A percentile compares a stretch with the other conserved stretches of the same genome.
Conservation (phyloP, 768 basidiomycete species). For the Lactarius indigo region DNA sequence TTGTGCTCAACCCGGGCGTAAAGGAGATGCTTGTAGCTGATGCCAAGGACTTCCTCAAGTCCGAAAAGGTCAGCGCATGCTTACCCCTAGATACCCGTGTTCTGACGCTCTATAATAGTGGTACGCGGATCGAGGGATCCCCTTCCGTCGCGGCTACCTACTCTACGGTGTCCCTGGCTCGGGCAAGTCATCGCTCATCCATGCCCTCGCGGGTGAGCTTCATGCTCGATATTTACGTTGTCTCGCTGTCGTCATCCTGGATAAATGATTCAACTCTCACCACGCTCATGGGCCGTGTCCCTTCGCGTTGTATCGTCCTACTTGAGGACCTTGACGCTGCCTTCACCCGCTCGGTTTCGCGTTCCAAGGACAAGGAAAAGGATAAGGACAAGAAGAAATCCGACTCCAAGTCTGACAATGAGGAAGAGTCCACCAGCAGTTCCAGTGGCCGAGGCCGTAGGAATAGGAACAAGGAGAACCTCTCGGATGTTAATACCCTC, state of each 20-base stretch:
- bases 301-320: slow-evolving; percentile 79
- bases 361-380: slow-evolving; percentile 53
- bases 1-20: slow-evolving; percentile 83
- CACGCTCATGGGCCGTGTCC: slow-evolving; percentile 83
- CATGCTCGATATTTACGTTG: slow-evolving; percentile 88
- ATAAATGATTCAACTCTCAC: slow-evolving; percentile 84
- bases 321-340: slow-evolving; percentile 91
- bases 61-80: slow-evolving; percentile 58
- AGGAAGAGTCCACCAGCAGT: slow-evolving; percentile 33
- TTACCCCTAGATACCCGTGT: slow-evolving; percentile 1
- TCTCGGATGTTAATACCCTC: slow-evolving; percentile 78
- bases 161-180: slow-evolving; percentile 82
- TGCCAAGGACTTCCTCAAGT: slow-evolving; percentile 76
- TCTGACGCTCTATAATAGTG: slow-evolving; percentile 44
- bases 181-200: slow-evolving; percentile 83
- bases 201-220: slow-evolving; percentile 88
- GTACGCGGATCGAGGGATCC: slow-evolving; percentile 92
- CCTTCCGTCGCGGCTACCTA: slow-evolving; percentile 85
- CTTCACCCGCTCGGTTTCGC: slow-evolving; percentile 70
- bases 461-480: slow-evolving; percentile 49
- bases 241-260: slow-evolving; percentile 83
- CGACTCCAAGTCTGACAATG: slow-evolving; percentile 35
- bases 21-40: slow-evolving; percentile 87
- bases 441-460: slow-evolving; percentile 40
- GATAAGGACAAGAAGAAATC: slow-evolving; percentile 38